Base-by-base conservation (phyloP, 257 asterid species). In the Eucommia ulmoides region DNA sequence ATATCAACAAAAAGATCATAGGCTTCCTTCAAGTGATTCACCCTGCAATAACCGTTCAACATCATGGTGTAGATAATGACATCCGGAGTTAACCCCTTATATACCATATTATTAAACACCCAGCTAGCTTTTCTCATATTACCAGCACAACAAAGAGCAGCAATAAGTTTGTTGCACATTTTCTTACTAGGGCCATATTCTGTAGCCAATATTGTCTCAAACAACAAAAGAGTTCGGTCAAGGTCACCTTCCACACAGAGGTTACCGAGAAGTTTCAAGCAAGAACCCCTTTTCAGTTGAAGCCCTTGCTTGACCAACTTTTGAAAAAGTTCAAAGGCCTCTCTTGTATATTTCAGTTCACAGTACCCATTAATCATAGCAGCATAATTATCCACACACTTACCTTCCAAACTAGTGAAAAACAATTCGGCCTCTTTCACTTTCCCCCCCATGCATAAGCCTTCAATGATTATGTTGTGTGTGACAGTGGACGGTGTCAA, bases 41-140 rank as follows among this genome's bases (percentile, higher is more conserved):
- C 74, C 64, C 58, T 80, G 70, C 84, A 88, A 63, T 82, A 84
- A 26, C 97, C 94, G 59, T 79, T 73, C 70, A 88, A 26, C 89
- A 84, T 69, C 54, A 74, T 69, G 19, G 95, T 88, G 65, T 82
- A 84, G 25, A 57, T 59, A 35, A 82, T 58, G 21, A 77, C 63
- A 59, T 78, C 88, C n/a, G 95, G 94, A 51, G 66, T 33, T 24
- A 80, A 53, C 20, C 89, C 89, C 60, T 64, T 70, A 19, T 12
- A 15, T 3, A 69, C 38, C 80, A 82, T 74, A 54, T 55, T 56
- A 45, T 78, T 74, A 61, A 84, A 82, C 53, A 61, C 75, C 77
- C 68, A 50, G 41, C 54, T 68, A 20, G 94, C 97, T 51, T 24
- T 65, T 64, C 64, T 61, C 94, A 88, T 77, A 23, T 77, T 71